Percentiles rank a stretch among this genome's conserved stretches.
Conservation (phyloP, 495 filamentous ascomycete genomes). For the Podospora sp. region DNA sequence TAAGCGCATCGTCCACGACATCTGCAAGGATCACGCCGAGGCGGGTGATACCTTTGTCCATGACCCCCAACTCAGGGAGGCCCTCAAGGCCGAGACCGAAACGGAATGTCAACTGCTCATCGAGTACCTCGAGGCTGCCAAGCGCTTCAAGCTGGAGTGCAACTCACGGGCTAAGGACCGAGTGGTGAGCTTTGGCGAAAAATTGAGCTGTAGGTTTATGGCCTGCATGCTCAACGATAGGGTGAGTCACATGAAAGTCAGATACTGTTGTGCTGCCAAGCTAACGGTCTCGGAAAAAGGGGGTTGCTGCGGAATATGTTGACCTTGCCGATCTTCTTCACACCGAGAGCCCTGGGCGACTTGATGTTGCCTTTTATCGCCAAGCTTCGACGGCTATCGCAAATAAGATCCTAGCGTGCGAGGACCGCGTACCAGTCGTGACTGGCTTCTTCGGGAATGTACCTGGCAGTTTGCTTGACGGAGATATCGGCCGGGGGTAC, state of each 20-base stretch:
- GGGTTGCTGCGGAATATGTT: slow-evolving; percentile 81
- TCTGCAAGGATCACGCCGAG: slow-evolving; percentile 71
- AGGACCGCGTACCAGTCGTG: slow-evolving; percentile 71
- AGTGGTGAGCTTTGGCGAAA: slow-evolving; percentile 91
- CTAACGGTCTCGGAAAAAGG: slow-evolving; percentile 38
- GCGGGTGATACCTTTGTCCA: slow-evolving; percentile 66
- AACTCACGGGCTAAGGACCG: slow-evolving; percentile 82
- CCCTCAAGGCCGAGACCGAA: slow-evolving; percentile 63
- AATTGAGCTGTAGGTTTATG: slow-evolving; percentile 88
- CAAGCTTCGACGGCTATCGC: slow-evolving; percentile 64
- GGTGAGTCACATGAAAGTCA: slow-evolving; percentile 25
- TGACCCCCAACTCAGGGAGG: slow-evolving; percentile 59
- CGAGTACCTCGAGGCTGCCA: slow-evolving; percentile 58
- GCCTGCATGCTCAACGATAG: slow-evolving; percentile 73
- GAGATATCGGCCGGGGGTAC: slow-evolving; percentile 80
- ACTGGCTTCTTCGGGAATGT: slow-evolving; percentile 90
- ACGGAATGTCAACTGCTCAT: slow-evolving; percentile 68
- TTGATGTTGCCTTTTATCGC: slow-evolving; percentile 82
- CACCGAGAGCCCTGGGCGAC: slow-evolving; percentile 59
- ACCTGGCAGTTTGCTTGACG: slow-evolving; percentile 74
- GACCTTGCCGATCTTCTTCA: slow-evolving; percentile 78
- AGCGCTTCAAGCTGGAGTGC: slow-evolving; percentile 67
- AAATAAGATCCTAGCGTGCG: slow-evolving; percentile 69
- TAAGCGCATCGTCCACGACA: slow-evolving; percentile 69
- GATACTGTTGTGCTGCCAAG: background rate